phyloP scores from a whole-genome alignment of 805 yeast genomes.

The Metschnikowia borealis region DNA sequence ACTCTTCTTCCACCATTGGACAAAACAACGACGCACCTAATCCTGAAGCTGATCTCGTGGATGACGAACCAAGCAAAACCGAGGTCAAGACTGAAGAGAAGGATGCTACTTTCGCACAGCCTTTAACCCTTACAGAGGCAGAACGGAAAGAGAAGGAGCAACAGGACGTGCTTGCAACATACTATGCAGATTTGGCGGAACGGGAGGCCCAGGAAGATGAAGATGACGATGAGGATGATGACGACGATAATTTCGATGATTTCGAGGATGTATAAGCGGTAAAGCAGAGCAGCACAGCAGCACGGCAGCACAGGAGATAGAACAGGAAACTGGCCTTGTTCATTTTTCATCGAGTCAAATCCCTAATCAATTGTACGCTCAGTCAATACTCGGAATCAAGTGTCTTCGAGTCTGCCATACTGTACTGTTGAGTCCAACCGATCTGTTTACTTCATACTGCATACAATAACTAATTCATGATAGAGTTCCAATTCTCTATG shows the following conservation, averaged over 20 bases:
- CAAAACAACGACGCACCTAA: conserved; percentile 36
- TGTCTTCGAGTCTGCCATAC: too few species aligned
- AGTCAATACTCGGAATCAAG: too few species aligned
- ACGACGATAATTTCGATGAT: conserved; percentile 31
- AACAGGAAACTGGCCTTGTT: too few species aligned
- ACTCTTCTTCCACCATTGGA: conserved; percentile 86
- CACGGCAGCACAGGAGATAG: too few species aligned
- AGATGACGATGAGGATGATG: conserved; percentile 51
- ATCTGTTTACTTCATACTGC: neutral
- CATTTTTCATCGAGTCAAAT: too few species aligned
- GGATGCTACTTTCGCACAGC: conserved; percentile 1
- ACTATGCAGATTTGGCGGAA: conserved; percentile 72
- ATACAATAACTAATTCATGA: neutral
- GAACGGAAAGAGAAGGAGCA: conserved; percentile 44
- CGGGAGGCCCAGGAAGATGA: conserved; percentile 61
- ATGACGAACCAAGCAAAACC: conserved; percentile 17
- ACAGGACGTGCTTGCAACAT: conserved; percentile 61
- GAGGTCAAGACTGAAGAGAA: conserved; percentile 11
- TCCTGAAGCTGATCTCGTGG: conserved; percentile 16
- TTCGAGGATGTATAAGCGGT: conserved; percentile 22
- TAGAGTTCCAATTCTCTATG: too few species aligned
- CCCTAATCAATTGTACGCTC: too few species aligned
- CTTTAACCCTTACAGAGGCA: conserved; percentile 11
- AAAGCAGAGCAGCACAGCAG: too few species aligned
- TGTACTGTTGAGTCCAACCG: too few species aligned